Conservation (phyloP, 2,329 filamentous ascomycete species). For the Colletotrichum abscissum region DNA sequence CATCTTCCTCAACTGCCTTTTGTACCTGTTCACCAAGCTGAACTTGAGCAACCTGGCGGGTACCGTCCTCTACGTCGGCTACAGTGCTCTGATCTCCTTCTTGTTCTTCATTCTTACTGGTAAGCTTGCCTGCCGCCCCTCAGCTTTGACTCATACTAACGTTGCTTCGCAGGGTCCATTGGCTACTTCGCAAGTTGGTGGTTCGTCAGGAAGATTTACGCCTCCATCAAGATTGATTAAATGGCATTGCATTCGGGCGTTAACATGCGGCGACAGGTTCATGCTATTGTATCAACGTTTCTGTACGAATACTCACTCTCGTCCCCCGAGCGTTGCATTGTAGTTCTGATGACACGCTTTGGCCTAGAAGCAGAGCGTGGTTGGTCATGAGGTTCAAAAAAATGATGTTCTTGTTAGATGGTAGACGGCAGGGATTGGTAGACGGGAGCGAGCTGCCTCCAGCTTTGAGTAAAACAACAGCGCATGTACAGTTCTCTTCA, state of each 20-base stretch:
- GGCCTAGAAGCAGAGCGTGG: neutral
- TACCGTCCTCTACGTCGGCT: constrained; percentile 92
- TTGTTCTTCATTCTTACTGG: constrained; percentile 94
- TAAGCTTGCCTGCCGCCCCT: constrained; percentile 61
- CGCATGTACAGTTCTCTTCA: neutral
- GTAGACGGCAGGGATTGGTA: constrained; percentile 20
- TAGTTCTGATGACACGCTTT: neutral
- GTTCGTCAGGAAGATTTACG: constrained; percentile 94
- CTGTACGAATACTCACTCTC: constrained; percentile 16
- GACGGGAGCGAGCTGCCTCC: constrained; percentile 6
- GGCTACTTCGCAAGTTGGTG: constrained; percentile 96
- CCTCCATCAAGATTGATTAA: constrained; percentile 98
- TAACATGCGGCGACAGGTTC: constrained; percentile 2
- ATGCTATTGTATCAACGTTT: constrained; percentile 23
- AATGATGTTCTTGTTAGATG: constrained; percentile 3
- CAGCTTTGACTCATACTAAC: neutral
- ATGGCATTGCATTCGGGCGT: constrained; percentile 1
- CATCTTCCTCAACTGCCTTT: constrained; percentile 89
- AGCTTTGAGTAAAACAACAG: neutral
- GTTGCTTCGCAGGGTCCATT: constrained; percentile 77
- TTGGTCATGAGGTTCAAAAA: constrained; percentile 4
- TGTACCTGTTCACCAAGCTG: constrained; percentile 91
- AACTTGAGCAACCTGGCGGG: constrained; percentile 87
- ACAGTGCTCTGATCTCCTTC: constrained; percentile 89
- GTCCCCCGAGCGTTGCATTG: neutral